Percentiles rank a stretch among this genome's conserved stretches.
Conservation (phyloP, 192 early-diverging fungal genomes). For the Phlyctochytrium planicorne region DNA sequence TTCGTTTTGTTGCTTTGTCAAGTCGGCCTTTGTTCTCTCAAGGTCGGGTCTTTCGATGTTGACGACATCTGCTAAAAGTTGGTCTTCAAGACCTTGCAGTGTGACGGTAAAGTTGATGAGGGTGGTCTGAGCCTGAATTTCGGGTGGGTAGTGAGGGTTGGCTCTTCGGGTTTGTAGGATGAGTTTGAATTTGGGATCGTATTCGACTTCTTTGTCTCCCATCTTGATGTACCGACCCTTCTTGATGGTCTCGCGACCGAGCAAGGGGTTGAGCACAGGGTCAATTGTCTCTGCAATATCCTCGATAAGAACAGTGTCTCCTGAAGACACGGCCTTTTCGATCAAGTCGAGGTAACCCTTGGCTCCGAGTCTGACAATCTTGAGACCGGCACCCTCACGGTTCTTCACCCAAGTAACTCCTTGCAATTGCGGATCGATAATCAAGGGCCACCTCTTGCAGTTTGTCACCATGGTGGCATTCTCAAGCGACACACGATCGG, state of each 20-base stretch:
- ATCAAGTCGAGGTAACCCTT: slow-evolving; percentile 61
- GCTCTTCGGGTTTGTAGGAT: slow-evolving; percentile 62
- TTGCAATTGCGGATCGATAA: slow-evolving; percentile 69
- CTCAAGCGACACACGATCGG: slow-evolving; percentile 60
- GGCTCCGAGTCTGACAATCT: slow-evolving; percentile 57
- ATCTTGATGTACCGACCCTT: slow-evolving; percentile 66
- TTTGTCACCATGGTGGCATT: slow-evolving; percentile 63
- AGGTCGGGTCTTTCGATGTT: slow-evolving; percentile 67
- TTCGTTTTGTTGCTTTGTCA: slow-evolving; percentile 70
- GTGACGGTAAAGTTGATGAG: slow-evolving; percentile 71
- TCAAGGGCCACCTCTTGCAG: slow-evolving; percentile 66
- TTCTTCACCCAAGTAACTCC: slow-evolving; percentile 67
- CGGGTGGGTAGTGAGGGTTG: slow-evolving; percentile 68
- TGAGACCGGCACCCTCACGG: slow-evolving; percentile 53
- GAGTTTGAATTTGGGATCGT: slow-evolving; percentile 60
- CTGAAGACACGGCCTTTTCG: slow-evolving; percentile 61
- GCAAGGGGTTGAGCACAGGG: slow-evolving; percentile 59
- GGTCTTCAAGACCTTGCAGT: slow-evolving; percentile 61
- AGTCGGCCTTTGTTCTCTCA: slow-evolving; percentile 60
- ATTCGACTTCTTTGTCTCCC: slow-evolving; percentile 71
- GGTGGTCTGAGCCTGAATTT: slow-evolving; percentile 68
- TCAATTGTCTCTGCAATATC: slow-evolving; percentile 64
- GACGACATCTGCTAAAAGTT: slow-evolving; percentile 65
- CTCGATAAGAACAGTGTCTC: slow-evolving; percentile 62
- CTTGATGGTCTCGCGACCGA: slow-evolving; percentile 67